Base-by-base conservation (phyloP, 306 rosid genomes). In the Prunus campanulata region DNA sequence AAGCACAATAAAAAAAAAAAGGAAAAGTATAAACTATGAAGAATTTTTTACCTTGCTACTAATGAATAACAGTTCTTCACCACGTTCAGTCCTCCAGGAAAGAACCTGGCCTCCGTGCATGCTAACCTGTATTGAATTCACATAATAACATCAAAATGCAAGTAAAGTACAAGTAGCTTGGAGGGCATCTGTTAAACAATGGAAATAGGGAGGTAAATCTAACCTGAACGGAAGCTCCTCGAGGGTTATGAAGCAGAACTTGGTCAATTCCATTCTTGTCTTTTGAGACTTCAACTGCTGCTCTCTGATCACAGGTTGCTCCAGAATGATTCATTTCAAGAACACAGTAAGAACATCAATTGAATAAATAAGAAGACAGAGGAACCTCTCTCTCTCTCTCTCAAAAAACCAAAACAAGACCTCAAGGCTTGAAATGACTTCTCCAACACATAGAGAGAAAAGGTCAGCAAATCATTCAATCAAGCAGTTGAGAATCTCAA, bases 51-150 rank as follows among this genome's bases (percentile, higher is more conserved):
- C 98, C 95, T 90, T 94, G 0, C 66, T 78, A 71, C 98, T 95
- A 15, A 83, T 59, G 81, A 95, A 95, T 68, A 95, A 68, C 59
- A 95, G 56, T 84, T 92, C 99, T 65, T 92, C 93, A 3, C 84
- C 87, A 4, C 84, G 88, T 50, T 95, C 96, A 18, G 84, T 88
- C 84, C 74, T 90, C 99, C 97, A 92, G 0, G 99, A 95, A 82
- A 87, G 87, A 85, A 95, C 90, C 72, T 95, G 99, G 32, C 89
- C 99, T 80, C 99, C 99, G 24, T 90, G 84, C 86, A 95, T 82
- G 78, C 97, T 95, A 60, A 90, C 88, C 98, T 93, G 91, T 9
- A 79, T 50, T 62, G 12, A 18, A 57, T 65, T 70, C 69, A 76
- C 18, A 56, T 35, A 68, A 22, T n/a, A 55, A 18, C 35, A 66